Conservation (phyloP, 202 grass and related monocot genomes). For the Panicum virgatum region DNA sequence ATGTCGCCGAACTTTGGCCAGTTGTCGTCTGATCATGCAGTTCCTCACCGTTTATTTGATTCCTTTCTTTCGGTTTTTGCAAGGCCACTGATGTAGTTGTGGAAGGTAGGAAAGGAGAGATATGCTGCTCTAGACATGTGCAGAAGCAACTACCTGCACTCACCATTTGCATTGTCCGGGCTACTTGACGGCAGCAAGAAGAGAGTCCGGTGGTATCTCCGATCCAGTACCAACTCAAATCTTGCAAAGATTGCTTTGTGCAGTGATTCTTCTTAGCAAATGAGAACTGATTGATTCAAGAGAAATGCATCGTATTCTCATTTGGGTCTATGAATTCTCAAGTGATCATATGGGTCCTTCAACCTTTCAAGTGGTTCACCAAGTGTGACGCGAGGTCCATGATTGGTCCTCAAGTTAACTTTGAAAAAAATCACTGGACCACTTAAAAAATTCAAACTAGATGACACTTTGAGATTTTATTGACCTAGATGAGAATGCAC, state of each 20-base stretch:
- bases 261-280: background rate
- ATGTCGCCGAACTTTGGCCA: constrained; percentile 1
- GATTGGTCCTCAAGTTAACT: too few species aligned
- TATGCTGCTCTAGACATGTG: background rate
- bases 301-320: too few species aligned
- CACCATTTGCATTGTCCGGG: background rate
- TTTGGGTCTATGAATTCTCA: too few species aligned
- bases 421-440: too few species aligned
- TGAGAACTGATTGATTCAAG: background rate
- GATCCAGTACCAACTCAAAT: background rate
- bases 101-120: constrained; percentile 23
- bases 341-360: too few species aligned
- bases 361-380: too few species aligned
- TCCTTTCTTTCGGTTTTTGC: background rate
- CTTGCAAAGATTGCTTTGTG: background rate
- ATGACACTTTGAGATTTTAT: too few species aligned
- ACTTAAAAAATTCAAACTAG: too few species aligned
- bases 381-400: too few species aligned
- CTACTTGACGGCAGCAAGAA: background rate
- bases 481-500: too few species aligned
- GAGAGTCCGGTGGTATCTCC: background rate
- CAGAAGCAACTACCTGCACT: constrained; percentile 26
- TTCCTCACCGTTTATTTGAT: background rate
- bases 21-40: background rate
- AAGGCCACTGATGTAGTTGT: constrained; percentile 9